Evolutionary conservation across 768 basidiomycete genomes (phyloP).

Genomic region (Russula foetens): DNA sequence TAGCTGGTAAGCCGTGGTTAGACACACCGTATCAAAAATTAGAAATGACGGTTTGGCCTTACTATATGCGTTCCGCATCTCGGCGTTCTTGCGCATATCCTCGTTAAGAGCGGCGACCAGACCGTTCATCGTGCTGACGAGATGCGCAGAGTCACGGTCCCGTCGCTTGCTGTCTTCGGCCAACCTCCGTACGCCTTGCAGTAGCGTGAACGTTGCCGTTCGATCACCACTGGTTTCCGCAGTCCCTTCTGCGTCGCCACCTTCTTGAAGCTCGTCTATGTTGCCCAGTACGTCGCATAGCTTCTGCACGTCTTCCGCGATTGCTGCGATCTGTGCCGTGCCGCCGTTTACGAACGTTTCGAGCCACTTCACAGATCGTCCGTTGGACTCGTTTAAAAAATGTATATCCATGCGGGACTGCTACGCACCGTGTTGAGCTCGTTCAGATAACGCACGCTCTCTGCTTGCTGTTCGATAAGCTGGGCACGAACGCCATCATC

Average conservation of each 20-base stretch:
- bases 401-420: not conserved
- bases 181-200: constrained; percentile 31
- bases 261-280: constrained; percentile 20
- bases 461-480: constrained; percentile 58
- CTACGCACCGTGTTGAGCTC: constrained; percentile 58
- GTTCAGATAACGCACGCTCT: constrained; percentile 70
- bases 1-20: constrained; percentile 30
- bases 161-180: constrained; percentile 29
- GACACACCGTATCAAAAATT: not conserved
- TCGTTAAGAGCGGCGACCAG: constrained; percentile 35
- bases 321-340: constrained; percentile 58
- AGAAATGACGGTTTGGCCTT: constrained; percentile 12
- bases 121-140: constrained; percentile 31
- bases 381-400: not conserved
- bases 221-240: constrained; percentile 20
- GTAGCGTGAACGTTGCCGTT: constrained; percentile 24
- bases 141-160: constrained; percentile 25
- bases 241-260: constrained; percentile 3
- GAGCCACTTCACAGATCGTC: constrained; percentile 51
- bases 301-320: constrained; percentile 52
- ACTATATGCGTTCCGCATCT: constrained; percentile 36
- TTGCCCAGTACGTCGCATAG: constrained; percentile 48
- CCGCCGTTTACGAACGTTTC: constrained; percentile 74
- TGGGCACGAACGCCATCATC: constrained; percentile 40
- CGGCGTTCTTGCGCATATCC: constrained; percentile 31